Percentiles rank a stretch among this genome's conserved stretches.
Conservation (phyloP, 768 basidiomycete species). For the Tylopilus rubrobrunneus region DNA sequence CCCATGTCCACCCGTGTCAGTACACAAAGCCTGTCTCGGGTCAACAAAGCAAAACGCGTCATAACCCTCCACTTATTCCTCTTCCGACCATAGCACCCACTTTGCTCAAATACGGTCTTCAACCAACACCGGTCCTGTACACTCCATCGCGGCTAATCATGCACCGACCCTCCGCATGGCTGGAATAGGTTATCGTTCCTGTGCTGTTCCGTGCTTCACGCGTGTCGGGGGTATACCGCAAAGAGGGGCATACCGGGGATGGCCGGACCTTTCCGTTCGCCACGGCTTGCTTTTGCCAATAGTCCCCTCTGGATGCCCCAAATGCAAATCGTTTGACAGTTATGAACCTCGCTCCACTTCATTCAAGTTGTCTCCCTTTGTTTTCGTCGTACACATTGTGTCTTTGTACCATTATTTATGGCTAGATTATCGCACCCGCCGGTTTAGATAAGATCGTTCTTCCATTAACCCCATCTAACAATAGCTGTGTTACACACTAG, state of each 20-base stretch:
- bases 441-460: conserved; percentile 19
- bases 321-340: not conserved
- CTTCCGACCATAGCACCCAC: not conserved
- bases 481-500: conserved; percentile 5
- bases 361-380: not conserved
- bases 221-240: not conserved
- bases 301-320: not conserved
- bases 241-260: too few species aligned
- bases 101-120: not conserved
- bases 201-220: conserved; percentile 12
- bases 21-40: conserved; percentile 13
- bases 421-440: conserved; percentile 7
- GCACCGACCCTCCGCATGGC: conserved; percentile 7
- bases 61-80: not conserved
- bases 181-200: not conserved
- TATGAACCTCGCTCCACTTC: not conserved
- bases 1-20: conserved; percentile 1
- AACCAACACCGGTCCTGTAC: not conserved
- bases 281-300: conserved; percentile 2
- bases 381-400: not conserved
- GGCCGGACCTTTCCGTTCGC: not conserved
- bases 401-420: not conserved
- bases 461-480: conserved; percentile 10
- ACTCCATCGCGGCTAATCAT: conserved; percentile 11
- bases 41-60: not conserved